A percentile compares a stretch with the other conserved stretches of the same genome.
Conservation (phyloP, 1,284 basidiomycete species). For the Trametes sp. region DNA sequence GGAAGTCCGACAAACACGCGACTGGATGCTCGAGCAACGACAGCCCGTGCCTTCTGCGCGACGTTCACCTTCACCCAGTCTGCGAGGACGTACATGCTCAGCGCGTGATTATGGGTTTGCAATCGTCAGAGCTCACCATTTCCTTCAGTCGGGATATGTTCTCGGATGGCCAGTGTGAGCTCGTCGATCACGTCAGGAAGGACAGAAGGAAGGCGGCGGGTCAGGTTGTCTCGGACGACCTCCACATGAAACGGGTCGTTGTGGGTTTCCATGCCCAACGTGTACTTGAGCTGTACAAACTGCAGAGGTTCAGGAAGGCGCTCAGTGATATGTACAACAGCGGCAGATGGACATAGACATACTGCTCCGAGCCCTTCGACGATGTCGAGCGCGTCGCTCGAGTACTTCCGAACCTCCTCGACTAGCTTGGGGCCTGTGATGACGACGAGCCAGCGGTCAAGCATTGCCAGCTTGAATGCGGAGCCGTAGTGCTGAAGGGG, state of each 20-base stretch:
- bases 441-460: constrained; percentile 42
- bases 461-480: constrained; percentile 45
- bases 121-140: constrained; percentile 22
- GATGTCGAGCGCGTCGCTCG: constrained; percentile 42
- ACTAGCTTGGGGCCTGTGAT: constrained; percentile 31
- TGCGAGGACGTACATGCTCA: background rate
- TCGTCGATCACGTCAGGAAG: constrained; percentile 44
- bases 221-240: constrained; percentile 38
- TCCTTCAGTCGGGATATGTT: constrained; percentile 33
- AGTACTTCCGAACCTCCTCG: constrained; percentile 40
- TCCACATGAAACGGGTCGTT: constrained; percentile 40
- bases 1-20: constrained; percentile 40
- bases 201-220: constrained; percentile 38
- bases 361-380: constrained; percentile 19
- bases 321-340: background rate
- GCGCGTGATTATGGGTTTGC: background rate
- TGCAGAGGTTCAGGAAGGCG: background rate
- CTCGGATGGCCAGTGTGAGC: constrained; percentile 38
- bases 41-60: constrained; percentile 25
- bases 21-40: constrained; percentile 36
- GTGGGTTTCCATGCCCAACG: constrained; percentile 36
- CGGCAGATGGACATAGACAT: no score
- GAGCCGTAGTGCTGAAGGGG: constrained; percentile 27
- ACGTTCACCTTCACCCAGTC: constrained; percentile 34
- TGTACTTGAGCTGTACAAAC: constrained; percentile 38